Base-by-base conservation (phyloP, 768 basidiomycete species). In the Russula sp. region DNA sequence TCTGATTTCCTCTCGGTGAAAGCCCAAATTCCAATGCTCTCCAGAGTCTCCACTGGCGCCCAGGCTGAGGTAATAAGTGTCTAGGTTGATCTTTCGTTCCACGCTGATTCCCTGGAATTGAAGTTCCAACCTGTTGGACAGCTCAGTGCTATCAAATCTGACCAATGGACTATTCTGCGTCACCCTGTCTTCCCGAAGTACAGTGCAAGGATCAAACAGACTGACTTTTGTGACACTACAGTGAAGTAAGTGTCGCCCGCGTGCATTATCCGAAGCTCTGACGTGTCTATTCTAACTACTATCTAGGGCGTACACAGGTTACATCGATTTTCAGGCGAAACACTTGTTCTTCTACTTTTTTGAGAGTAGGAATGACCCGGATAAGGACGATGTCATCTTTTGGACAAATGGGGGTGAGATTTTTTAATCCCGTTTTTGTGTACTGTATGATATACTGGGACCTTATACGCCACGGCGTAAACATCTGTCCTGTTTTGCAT, bases 271-370 rank as follows among this genome's bases (percentile, higher is more conserved):
- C 13, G 36, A 13, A 13, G 36, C 11, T 36, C 59, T 56, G 50
- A 18, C 20, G 53, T 24, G 13, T 38, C 26, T 13, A 38, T 4
- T 7, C 26, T 38, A 50, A 49, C 16, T 24, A 14, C 28, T 5
- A 18, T 40, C 52, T 36, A 86, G 83, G 22, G 75, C 80, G 1
- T 88, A 84, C 71, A 86, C 85, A 0, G 87, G 87, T 11, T 88
- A 88, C 67, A 85, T 88, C 59, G 86, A 88, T 64, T 78, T 86
- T 51, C 77, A 83, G 70, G 83, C 84, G 24, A 81, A 84, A 60
- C 86, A 86, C 66, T 59, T 87, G 46, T 86, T 86, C 73, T 89
- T 89, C 76, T 88, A 88, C 73, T 83, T 82, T 72, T 82, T 82
- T 68, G 80, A 82, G 68, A 77, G 76, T 40, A 68, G 81, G 52